A percentile compares a stretch with the other conserved stretches of the same genome.
These are phyloP conservation scores for Auxenochlorella pyrenoidosa DNA, from an alignment of 139 green algal species.

Conservation along the genomic window DNA sequence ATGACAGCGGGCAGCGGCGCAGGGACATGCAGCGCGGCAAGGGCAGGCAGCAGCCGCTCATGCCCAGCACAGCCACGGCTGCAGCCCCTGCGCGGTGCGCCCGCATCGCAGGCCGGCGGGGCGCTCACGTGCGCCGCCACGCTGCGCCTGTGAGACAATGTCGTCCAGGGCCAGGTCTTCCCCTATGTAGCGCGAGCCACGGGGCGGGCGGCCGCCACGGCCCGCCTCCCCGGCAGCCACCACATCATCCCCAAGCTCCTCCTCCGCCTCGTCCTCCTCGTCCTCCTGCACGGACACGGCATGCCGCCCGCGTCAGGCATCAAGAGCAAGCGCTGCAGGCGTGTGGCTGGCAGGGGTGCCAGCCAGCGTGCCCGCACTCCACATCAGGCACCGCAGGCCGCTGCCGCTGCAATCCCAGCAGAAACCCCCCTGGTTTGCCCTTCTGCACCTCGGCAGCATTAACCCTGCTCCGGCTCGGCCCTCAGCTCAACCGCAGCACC, in stretches of 20 bases:
- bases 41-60: too few species aligned
- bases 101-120: too few species aligned
- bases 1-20: neutral
- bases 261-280: neutral
- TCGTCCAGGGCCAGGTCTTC: neutral
- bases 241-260: neutral
- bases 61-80: neutral
- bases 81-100: neutral
- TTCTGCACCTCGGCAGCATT: too few species aligned
- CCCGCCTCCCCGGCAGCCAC: neutral
- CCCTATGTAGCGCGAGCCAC: neutral
- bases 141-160: neutral
- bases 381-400: too few species aligned
- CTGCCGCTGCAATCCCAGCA: too few species aligned
- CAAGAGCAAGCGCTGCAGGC: neutral
- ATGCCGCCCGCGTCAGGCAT: neutral
- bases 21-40: neutral
- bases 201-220: neutral
- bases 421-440: too few species aligned
- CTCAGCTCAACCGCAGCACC: too few species aligned
- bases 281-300: neutral
- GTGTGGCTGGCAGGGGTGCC: neutral
- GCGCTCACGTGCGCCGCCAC: neutral
- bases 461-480: too few species aligned
- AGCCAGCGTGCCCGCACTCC: neutral